These are phyloP conservation scores for Chrysopogon serrulatus DNA, from an alignment of 176 grass and related monocot genomes.

Conservation along the genomic window DNA sequence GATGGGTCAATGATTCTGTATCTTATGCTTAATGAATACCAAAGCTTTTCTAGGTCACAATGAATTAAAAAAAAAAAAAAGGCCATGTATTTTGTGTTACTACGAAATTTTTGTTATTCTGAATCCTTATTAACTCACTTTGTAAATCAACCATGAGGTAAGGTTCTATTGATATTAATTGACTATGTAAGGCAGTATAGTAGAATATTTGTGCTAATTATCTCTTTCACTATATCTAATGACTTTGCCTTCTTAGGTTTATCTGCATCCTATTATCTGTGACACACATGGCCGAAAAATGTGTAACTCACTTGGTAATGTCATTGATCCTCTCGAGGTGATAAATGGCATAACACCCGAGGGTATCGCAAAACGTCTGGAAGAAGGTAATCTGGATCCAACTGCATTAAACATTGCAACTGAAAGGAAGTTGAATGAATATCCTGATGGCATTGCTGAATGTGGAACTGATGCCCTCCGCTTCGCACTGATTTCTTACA, in stretches of 20 bases:
- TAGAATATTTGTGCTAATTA: neutral
- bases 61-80: too few species aligned
- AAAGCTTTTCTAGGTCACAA: too few species aligned
- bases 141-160: neutral
- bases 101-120: too few species aligned
- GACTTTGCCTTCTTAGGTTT: too few species aligned
- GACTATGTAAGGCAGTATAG: neutral
- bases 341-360: slow-evolving; percentile 66
- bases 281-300: slow-evolving; percentile 82
- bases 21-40: too few species aligned
- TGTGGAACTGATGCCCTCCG: slow-evolving; percentile 82
- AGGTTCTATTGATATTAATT: neutral
- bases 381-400: slow-evolving; percentile 69
- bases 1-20: too few species aligned
- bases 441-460: slow-evolving; percentile 77
- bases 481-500: slow-evolving; percentile 70
- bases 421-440: slow-evolving; percentile 56
- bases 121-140: too few species aligned
- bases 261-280: slow-evolving; percentile 80
- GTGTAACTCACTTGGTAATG: slow-evolving; percentile 77
- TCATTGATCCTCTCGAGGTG: slow-evolving; percentile 74
- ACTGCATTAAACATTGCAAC: slow-evolving; percentile 51
- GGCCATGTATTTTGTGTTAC: too few species aligned
- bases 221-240: neutral
- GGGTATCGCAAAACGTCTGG: slow-evolving; percentile 58